Evolutionary conservation across 768 basidiomycete genomes (phyloP), one percentile per base, ranked within the genome.

Genomic region (Trichaptum fuscoviolaceum): DNA sequence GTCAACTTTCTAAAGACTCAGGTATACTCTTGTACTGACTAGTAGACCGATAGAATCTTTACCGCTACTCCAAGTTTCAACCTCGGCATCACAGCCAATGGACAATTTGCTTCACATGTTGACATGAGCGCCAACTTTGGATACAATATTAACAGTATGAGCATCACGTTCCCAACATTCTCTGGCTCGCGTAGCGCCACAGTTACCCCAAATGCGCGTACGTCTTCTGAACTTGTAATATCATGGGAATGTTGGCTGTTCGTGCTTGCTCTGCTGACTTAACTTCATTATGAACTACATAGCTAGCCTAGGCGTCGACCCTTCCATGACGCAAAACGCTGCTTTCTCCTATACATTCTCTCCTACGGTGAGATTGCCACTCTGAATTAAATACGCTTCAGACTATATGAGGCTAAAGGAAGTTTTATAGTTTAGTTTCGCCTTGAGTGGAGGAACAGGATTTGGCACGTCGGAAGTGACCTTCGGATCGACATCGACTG

Each of bases 51-150:
- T 12, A 52, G 42, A 52, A 52, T 52, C 42, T 52, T 52, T 12
- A 52, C 42, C 20, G 42, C 15, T 15, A 52, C 42, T 20, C 42
- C 42, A 12, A 52, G 42, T 12, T 52, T 52, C 42, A 52, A 52
- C 12, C 42, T 52, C 20, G 42, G 42, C 20, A 52, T 52, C 10
- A 52, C 42, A 52, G 42, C 42, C 12, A 52, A 52, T 52, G 42
- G 42, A 20, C 42, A 52, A 52, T 52, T 52, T 52, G 42, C 42
- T 15, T 52, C 42, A 3, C 42, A 52, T 52, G 42, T 52, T 12
- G 42, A 52, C 42, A 52, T 52, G 42, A 52, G 42, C 42, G 42
- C 42, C 42, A 52, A 52, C 42, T 52, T 52, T 52, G 42, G 42
- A 15, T 52, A 52, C 20, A 52, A 52, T 20, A 52, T 52, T 12